Percentiles rank a stretch among this genome's conserved stretches.
Evolutionary conservation across 495 filamentous ascomycete genomes (phyloP).

Genomic region (Pseudevernia furfuracea): DNA sequence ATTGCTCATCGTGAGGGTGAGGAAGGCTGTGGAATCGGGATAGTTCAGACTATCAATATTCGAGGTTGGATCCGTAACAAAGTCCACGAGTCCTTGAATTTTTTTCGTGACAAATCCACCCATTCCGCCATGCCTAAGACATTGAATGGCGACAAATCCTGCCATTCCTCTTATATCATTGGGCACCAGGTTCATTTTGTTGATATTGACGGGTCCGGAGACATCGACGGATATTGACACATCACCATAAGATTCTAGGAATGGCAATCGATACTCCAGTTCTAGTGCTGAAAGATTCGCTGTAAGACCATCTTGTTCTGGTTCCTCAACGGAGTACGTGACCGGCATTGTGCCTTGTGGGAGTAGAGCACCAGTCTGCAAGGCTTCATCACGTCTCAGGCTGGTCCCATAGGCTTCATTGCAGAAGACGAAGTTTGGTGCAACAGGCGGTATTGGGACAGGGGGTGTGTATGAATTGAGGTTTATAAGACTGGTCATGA

Average conservation of each 20-base stretch:
- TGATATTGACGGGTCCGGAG: constrained; percentile 1
- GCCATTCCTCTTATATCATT: constrained; percentile 18
- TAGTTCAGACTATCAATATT: constrained; percentile 3
- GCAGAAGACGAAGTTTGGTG: constrained; percentile 16
- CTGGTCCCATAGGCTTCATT: constrained; percentile 4
- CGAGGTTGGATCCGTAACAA: constrained; percentile 8
- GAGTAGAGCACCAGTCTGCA: not conserved
- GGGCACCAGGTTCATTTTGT: constrained; percentile 3
- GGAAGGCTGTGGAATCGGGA: constrained; percentile 10
- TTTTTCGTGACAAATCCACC: constrained; percentile 17
- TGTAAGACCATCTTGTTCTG: not conserved
- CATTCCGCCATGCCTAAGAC: not conserved
- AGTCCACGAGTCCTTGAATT: constrained; percentile 15
- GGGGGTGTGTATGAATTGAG: constrained; percentile 6
- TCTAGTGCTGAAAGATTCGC: not conserved
- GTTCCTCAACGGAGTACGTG: constrained; percentile 11
- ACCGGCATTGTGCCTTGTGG: constrained; percentile 1
- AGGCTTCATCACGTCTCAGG: not conserved
- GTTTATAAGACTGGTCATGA: constrained; percentile 10
- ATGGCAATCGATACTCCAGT: constrained; percentile 6
- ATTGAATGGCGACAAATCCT: constrained; percentile 8
- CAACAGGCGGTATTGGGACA: constrained; percentile 8
- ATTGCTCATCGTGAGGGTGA: constrained; percentile 12
- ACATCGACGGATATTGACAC: constrained; percentile 9
- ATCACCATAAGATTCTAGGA: not conserved